These are phyloP conservation scores for Stachybotrys chartarum DNA, from an alignment of 2,329 filamentous ascomycete genomes.

Conservation along the genomic window DNA sequence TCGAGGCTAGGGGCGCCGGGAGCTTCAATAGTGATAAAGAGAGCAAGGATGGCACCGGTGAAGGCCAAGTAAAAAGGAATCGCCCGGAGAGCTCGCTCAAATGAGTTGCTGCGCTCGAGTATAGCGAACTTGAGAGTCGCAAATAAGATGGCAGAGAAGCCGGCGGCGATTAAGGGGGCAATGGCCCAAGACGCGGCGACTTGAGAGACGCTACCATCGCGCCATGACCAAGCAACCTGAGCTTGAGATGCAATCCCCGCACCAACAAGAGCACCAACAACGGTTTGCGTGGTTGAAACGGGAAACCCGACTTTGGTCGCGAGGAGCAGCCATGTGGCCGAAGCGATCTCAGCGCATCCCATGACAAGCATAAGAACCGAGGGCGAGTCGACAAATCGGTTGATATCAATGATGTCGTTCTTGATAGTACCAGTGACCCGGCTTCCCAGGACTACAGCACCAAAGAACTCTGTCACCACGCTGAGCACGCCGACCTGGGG, in stretches of 20 bases:
- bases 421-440: conserved; percentile 36
- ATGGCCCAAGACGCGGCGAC: conserved; percentile 13
- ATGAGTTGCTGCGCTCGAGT: conserved; percentile 7
- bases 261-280: conserved; percentile 37
- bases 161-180: conserved; percentile 10
- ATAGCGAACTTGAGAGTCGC: conserved; percentile 8
- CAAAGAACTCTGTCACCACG: conserved; percentile 41
- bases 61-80: conserved; percentile 17
- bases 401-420: conserved; percentile 31
- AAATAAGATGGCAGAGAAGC: conserved; percentile 9
- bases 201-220: conserved; percentile 10
- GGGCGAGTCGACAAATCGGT: conserved; percentile 21
- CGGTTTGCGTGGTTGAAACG: conserved; percentile 39
- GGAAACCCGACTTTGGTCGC: conserved; percentile 23
- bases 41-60: conserved; percentile 12
- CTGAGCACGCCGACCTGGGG: conserved; percentile 41
- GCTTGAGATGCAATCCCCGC: conserved; percentile 32
- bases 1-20: conserved; percentile 16
- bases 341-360: conserved; percentile 27
- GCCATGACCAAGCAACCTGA: conserved; percentile 15
- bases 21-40: conserved; percentile 13
- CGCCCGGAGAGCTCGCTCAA: conserved; percentile 9
- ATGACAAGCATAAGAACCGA: conserved; percentile 21
- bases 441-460: conserved; percentile 43
- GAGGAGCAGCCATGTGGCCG: conserved; percentile 33